Conservation (phyloP, 1,284 basidiomycete species). For the Microbotryum scabiosae region DNA sequence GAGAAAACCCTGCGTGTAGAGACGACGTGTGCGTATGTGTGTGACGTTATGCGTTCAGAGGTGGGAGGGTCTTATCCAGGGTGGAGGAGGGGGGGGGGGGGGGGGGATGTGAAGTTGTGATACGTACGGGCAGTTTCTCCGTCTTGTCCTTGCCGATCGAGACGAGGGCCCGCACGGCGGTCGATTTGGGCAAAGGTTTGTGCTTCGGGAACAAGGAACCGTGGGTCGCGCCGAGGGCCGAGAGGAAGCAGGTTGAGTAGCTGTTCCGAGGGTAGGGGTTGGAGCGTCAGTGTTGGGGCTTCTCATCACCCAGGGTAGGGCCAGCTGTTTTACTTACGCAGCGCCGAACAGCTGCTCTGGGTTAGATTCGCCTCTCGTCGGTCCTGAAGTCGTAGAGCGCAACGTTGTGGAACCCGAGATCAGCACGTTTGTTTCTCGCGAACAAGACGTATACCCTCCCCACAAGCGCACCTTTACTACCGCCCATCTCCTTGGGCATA, state of each 20-base stretch:
- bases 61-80: too few species aligned
- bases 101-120: neutral
- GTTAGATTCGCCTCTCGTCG: slow-evolving; percentile 5
- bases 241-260: slow-evolving; percentile 33
- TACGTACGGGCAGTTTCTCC: slow-evolving; percentile 12
- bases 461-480: neutral
- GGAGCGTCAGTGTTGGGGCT: neutral
- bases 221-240: slow-evolving; percentile 30
- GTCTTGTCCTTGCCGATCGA: slow-evolving; percentile 23
- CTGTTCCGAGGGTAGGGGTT: neutral
- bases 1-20: slow-evolving; percentile 14
- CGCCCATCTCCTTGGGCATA: slow-evolving; percentile 21
- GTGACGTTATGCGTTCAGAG: neutral
- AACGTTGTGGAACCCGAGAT: too few species aligned
- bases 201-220: slow-evolving; percentile 14
- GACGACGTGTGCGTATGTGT: neutral
- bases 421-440: too few species aligned
- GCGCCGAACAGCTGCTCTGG: slow-evolving; percentile 27
- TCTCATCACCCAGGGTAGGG: neutral
- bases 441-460: too few species aligned
- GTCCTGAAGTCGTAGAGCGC: neutral
- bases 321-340: neutral
- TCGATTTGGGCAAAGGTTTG: slow-evolving; percentile 24
- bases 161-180: slow-evolving; percentile 19
- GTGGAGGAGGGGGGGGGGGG: too few species aligned